Percentiles rank a stretch among this genome's conserved stretches.
Evolutionary conservation across 257 asterid species (phyloP).

Genomic region (Echium plantagineum): DNA sequence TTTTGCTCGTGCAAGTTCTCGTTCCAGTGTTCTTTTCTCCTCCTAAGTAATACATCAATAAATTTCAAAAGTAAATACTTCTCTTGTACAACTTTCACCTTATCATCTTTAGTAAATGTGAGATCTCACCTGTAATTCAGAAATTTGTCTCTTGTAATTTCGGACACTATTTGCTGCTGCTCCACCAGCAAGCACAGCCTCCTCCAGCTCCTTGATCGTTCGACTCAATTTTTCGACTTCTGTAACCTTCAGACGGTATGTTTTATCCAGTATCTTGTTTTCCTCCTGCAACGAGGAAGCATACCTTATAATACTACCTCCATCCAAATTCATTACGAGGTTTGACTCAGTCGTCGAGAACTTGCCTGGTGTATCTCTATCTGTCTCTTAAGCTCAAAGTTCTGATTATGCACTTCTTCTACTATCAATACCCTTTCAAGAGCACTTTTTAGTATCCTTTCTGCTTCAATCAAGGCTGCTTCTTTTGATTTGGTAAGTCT

Average conservation of each 20-base stretch:
- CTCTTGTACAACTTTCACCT: neutral
- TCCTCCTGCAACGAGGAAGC: slow-evolving; percentile 45
- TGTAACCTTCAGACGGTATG: slow-evolving; percentile 57
- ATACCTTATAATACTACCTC: neutral
- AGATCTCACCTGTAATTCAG: slow-evolving; percentile 50
- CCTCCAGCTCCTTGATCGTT: slow-evolving; percentile 74
- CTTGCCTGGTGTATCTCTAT: slow-evolving; percentile 73
- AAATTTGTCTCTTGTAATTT: slow-evolving; percentile 51
- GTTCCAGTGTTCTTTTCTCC: slow-evolving; percentile 73
- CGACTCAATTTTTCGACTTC: slow-evolving; percentile 80
- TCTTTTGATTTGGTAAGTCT: slow-evolving; percentile 71
- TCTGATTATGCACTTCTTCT: slow-evolving; percentile 77
- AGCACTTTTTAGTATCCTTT: slow-evolving; percentile 57
- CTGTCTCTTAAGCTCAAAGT: slow-evolving; percentile 66
- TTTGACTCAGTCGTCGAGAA: neutral
- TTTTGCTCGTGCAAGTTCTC: slow-evolving; percentile 79
- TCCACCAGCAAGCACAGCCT: slow-evolving; percentile 80
- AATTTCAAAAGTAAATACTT: neutral
- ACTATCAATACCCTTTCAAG: slow-evolving; percentile 72
- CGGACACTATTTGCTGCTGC: slow-evolving; percentile 63
- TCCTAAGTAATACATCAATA: slow-evolving; percentile 35
- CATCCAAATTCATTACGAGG: neutral
- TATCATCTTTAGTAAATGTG: neutral
- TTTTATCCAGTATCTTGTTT: slow-evolving; percentile 68
- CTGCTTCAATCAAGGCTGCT: slow-evolving; percentile 81